These are phyloP conservation scores for Pseudogymnoascus sp. DNA, from an alignment of 2,329 filamentous ascomycete genomes.

Conservation along the genomic window DNA sequence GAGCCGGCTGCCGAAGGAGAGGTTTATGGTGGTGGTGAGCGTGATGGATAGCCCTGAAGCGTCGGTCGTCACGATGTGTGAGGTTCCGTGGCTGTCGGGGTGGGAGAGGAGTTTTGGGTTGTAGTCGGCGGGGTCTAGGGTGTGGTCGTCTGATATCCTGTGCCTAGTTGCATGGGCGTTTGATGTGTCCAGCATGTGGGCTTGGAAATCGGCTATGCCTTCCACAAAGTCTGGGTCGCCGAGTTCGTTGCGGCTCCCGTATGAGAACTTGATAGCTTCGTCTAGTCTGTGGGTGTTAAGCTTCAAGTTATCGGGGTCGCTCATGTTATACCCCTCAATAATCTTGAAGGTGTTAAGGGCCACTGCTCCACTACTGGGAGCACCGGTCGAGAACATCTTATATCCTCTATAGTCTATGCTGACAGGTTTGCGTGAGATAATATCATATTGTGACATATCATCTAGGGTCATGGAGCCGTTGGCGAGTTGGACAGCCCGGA, in stretches of 20 bases:
- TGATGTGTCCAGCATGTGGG: constrained; percentile 53
- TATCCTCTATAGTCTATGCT: constrained; percentile 59
- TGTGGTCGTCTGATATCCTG: constrained; percentile 63
- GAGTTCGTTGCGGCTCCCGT: constrained; percentile 67
- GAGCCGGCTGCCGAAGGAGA: constrained; percentile 71
- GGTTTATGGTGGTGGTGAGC: constrained; percentile 79
- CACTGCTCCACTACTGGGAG: constrained; percentile 72
- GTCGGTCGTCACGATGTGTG: constrained; percentile 66
- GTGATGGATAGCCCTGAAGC: constrained; percentile 65
- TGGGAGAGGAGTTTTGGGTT: constrained; percentile 58
- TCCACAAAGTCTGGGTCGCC: constrained; percentile 73
- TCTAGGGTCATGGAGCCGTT: constrained; percentile 61
- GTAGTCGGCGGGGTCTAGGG: constrained; percentile 66
- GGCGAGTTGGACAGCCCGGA: constrained; percentile 44
- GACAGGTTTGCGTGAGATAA: constrained; percentile 54
- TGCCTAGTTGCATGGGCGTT: constrained; percentile 51
- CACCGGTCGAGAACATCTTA: constrained; percentile 58
- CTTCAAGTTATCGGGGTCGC: constrained; percentile 42
- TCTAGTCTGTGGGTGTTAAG: constrained; percentile 73
- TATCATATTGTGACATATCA: constrained; percentile 56
- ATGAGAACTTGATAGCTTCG: constrained; percentile 85
- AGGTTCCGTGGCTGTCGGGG: constrained; percentile 64
- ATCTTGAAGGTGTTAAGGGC: constrained; percentile 62
- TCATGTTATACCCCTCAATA: constrained; percentile 64
- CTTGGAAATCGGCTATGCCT: constrained; percentile 54